Evolutionary conservation across 495 filamentous ascomycete species (phyloP), one percentile per base, ranked within the genome.

Genomic region (Penicilliopsis zonata): DNA sequence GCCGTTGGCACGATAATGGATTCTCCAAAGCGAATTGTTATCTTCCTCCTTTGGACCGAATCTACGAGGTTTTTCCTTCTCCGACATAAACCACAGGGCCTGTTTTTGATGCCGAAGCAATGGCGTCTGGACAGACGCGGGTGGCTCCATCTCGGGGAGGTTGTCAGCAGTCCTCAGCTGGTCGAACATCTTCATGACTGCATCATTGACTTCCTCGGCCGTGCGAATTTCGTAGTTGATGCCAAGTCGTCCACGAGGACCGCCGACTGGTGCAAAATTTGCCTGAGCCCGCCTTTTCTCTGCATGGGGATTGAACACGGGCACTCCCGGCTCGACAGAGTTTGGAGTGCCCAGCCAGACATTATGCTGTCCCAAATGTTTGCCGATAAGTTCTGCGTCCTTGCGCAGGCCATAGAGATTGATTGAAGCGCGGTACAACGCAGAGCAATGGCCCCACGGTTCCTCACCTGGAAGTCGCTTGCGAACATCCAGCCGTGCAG

Each of bases 41-140:
- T 66, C 59, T 24, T 69, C 67, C 13, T 75, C 69, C 7, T 67
- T 61, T 8, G 61, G 59, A 9, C 62, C 63, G 41, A 66, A 74
- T 15, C 57, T 64, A 14, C 66, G 69, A 21, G 69, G 69, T 17
- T 72, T 65, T 52, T 95, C 90, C 37, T 80, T 82, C n/a, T 70
- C 70, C 4, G 59, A 76, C 80, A 98, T 82, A 42, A 94, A 98
- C 53, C 74, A 74, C 2, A 98, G 64, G 0, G 80, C 90, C 54
- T 95, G 88, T 46, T 85, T 87, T 46, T 98, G 90, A 52, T 98
- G 90, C 29, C 68, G 68, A 15, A 96, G 69, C 19, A 98, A 55
- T 5, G 72, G 63, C 0, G 87, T 95, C 16, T 49, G 59, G 27
- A 94, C 62, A 10, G 62, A 52, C 9, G 51, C 33, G 34, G 72